Percentiles rank a stretch among this genome's conserved stretches.
These are phyloP conservation scores for Albugo candida DNA, from an alignment of 352 stramenopile species.

Conservation along the genomic window DNA sequence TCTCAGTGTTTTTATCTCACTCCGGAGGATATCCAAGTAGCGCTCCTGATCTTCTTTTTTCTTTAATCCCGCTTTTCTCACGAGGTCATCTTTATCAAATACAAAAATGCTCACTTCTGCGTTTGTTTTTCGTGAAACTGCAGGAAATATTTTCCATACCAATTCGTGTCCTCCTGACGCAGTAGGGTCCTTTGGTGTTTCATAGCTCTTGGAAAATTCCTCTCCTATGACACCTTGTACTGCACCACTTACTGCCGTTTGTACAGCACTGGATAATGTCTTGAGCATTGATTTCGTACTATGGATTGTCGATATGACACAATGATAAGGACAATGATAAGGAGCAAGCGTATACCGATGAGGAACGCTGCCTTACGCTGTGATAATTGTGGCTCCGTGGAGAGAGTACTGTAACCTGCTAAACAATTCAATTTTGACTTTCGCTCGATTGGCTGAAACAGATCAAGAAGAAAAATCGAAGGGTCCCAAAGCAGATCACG, in stretches of 20 bases:
- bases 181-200: constrained; percentile 71
- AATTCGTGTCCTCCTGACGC: constrained; percentile 68
- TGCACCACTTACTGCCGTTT: constrained; percentile 28
- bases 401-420: too few species aligned
- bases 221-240: constrained; percentile 54
- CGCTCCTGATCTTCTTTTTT: constrained; percentile 74
- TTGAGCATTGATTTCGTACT: constrained; percentile 60
- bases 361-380: too few species aligned
- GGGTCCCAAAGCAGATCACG: too few species aligned
- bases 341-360: too few species aligned
- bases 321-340: too few species aligned
- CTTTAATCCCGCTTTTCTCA: constrained; percentile 26
- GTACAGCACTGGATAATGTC: constrained; percentile 51
- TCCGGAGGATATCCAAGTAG: constrained; percentile 68
- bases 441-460: too few species aligned
- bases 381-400: too few species aligned
- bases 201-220: constrained; percentile 72
- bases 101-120: constrained; percentile 70
- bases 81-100: constrained; percentile 76
- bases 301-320: too few species aligned
- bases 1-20: constrained; percentile 76
- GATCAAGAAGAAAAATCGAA: too few species aligned
- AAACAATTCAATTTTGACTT: too few species aligned
- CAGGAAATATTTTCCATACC: constrained; percentile 69
- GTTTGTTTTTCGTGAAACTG: constrained; percentile 55